Conservation (phyloP, 441 rosid species). For the Metrosideros polymorpha region DNA sequence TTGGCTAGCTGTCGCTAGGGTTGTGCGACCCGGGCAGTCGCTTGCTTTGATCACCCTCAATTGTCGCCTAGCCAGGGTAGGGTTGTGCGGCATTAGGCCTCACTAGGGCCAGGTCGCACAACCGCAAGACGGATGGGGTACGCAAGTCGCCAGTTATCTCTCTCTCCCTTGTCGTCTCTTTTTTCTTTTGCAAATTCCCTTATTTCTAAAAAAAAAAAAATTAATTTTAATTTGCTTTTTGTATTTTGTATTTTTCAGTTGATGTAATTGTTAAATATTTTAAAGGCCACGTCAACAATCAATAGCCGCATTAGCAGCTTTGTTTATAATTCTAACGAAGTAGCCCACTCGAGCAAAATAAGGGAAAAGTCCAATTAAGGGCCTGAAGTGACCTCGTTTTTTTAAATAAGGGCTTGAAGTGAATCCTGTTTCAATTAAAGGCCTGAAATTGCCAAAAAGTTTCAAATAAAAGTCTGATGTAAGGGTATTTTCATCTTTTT, state of each 20-base stretch:
- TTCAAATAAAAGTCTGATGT: no score
- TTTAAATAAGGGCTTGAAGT: no score
- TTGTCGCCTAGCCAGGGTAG: neutral
- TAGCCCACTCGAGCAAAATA: neutral
- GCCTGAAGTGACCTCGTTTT: no score
- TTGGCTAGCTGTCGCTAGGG: neutral
- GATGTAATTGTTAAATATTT: neutral
- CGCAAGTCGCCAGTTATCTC: neutral
- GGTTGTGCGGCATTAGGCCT: neutral
- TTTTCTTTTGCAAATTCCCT: neutral
- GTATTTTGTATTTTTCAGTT: neutral
- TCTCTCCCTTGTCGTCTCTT: neutral
- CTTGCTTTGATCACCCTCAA: neutral
- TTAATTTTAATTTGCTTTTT: neutral
- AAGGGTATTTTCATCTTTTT: no score
- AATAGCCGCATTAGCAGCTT: neutral
- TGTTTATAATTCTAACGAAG: neutral
- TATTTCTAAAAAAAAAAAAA: no score
- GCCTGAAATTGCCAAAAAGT: no score
- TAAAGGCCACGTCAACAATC: neutral
- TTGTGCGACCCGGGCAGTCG: neutral
- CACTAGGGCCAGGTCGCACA: neutral
- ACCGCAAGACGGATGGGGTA: neutral
- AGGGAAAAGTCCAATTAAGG: no score
- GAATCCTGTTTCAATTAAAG: no score